A percentile compares a stretch with the other conserved stretches of the same genome.
Conservation (phyloP, 2,329 filamentous ascomycete species). For the Monilinia fructigena region DNA sequence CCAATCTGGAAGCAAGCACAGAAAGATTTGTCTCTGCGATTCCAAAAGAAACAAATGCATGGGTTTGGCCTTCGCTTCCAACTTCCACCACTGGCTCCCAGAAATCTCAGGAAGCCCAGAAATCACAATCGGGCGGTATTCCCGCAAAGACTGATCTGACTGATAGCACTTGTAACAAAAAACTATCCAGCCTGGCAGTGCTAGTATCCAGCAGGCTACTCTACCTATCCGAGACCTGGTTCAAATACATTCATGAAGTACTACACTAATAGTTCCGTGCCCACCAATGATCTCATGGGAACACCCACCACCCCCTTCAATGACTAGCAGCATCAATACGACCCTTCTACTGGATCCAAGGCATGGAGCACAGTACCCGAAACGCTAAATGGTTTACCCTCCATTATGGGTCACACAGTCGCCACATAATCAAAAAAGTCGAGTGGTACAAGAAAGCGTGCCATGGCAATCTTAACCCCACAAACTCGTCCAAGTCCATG, state of each 20-base stretch:
- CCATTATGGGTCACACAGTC: not conserved
- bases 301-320: not conserved
- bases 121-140: not conserved
- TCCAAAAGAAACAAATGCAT: not conserved
- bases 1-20: slow-evolving; percentile 1
- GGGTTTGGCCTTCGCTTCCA: slow-evolving; percentile 1
- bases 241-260: not conserved
- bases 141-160: not conserved
- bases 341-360: not conserved
- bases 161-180: not conserved
- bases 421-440: not conserved
- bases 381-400: slow-evolving; percentile 9
- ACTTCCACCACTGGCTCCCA: not conserved
- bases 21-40: not conserved
- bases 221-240: too few species aligned
- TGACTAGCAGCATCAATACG: not conserved
- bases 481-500: not conserved
- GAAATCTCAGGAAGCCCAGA: not conserved
- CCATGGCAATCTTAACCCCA: not conserved
- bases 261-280: not conserved
- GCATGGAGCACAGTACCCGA: slow-evolving; percentile 10
- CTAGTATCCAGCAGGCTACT: not conserved
- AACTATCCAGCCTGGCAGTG: not conserved
- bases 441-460: slow-evolving; percentile 1
- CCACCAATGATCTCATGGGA: slow-evolving; percentile 4